A percentile compares a stretch with the other conserved stretches of the same genome.
Conservation (phyloP, 495 filamentous ascomycete genomes). For the Aspergillus conjunctus region DNA sequence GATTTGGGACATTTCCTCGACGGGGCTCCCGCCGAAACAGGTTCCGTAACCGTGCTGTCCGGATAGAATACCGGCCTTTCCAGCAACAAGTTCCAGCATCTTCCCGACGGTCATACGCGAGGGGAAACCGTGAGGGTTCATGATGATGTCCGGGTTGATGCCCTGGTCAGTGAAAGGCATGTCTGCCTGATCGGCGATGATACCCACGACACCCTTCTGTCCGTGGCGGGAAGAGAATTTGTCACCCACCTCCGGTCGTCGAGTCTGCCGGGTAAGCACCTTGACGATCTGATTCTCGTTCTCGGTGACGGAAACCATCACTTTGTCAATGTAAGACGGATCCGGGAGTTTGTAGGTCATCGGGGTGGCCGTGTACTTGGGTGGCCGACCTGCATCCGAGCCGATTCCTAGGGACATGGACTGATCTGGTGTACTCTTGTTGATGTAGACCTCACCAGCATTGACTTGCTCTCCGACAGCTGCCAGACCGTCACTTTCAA, state of each 20-base stretch:
- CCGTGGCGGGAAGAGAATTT: slow-evolving; percentile 98
- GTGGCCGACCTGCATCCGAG: slow-evolving; percentile 58
- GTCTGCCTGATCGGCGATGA: slow-evolving; percentile 93
- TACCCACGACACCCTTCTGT: slow-evolving; percentile 96
- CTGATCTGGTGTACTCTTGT: slow-evolving; percentile 79
- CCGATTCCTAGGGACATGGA: slow-evolving; percentile 62
- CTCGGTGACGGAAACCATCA: slow-evolving; percentile 87
- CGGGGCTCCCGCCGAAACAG: slow-evolving; percentile 89
- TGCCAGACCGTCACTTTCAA: slow-evolving; percentile 81
- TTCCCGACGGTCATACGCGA: slow-evolving; percentile 99
- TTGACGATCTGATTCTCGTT: slow-evolving; percentile 80
- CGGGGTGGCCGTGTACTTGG: slow-evolving; percentile 66
- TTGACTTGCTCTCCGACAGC: slow-evolving; percentile 76
- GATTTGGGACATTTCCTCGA: slow-evolving; percentile 83
- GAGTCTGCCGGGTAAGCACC: slow-evolving; percentile 88
- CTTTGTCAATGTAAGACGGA: slow-evolving; percentile 87
- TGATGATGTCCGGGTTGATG: slow-evolving; percentile 95
- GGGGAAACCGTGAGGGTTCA: slow-evolving; percentile 99
- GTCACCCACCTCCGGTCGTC: slow-evolving; percentile 91
- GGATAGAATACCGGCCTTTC: slow-evolving; percentile 85
- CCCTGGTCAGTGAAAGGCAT: slow-evolving; percentile 95
- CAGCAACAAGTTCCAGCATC: slow-evolving; percentile 91
- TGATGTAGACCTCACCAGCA: slow-evolving; percentile 79
- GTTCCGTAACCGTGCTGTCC: slow-evolving; percentile 89
- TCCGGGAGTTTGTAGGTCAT: slow-evolving; percentile 84